Base-by-base conservation (phyloP, 2,329 filamentous ascomycete species). In the Epichloe sp. region DNA sequence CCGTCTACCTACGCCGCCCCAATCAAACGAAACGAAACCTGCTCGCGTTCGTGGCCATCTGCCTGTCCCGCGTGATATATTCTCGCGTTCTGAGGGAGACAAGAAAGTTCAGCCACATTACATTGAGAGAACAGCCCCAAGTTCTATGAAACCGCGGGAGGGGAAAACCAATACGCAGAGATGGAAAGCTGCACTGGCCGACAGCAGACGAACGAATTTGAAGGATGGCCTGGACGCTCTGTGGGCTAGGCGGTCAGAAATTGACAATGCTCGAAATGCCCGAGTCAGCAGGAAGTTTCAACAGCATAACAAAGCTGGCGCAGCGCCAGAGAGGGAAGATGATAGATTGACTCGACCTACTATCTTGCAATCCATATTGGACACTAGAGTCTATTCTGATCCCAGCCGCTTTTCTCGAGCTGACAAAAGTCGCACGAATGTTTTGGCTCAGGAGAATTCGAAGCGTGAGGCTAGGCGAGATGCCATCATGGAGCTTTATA, bases 401-500 rank as follows among this genome's bases (percentile, higher is more conserved):
- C 84, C 85, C 6, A 57, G 73, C 8, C 79, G 85, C 37, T 78
- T 80, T 61, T 64, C 69, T 51, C 74, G 76, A 50, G 75, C 77
- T n/a, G 65, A 70, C 31, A 67, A 62, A 45, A 71, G 71, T 47
- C 69, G 67, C 44, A 71, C 73, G 14, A 65, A 66, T 14, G 68
- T 70, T 14, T 65, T 75, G 42, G 65, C 73, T 35, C 69, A 67
- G 10, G 65, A 71, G 49, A 57, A 51, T 12, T 47, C 58, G 10
- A 81, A 82, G 63, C 72, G 74, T 43, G 75, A 82, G 52, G 73
- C 76, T 49, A 79, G 85, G 48, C 75, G 79, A 54, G 80, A 91
- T 57, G 78, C 83, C 15, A 70, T 98, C 34, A 88, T 95, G 68
- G 82, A 87, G 53, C 77, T 98, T 12, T 98, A 98, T 70, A 86